Conservation (phyloP, 148 eudicot genomes). For the Vaccinium myrtillus region DNA sequence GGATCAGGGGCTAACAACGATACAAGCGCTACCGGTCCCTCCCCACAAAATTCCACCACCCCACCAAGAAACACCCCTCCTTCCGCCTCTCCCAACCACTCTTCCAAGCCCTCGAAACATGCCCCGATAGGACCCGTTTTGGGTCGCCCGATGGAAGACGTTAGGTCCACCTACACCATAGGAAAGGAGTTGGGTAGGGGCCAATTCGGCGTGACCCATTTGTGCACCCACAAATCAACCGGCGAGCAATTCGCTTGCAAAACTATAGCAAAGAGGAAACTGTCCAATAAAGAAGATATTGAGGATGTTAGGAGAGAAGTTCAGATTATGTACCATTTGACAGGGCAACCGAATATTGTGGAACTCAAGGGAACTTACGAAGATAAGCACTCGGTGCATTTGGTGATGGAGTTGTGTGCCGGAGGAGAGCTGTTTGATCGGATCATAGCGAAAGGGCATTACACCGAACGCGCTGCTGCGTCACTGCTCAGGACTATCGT, state of each 20-base stretch:
- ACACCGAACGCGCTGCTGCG: constrained; percentile 89
- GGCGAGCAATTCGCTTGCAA: constrained; percentile 75
- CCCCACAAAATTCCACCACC: constrained; percentile 22
- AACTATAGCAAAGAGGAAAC: constrained; percentile 82
- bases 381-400: constrained; percentile 83
- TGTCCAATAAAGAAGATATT: constrained; percentile 76
- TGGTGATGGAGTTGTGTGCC: constrained; percentile 93
- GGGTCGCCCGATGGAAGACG: constrained; percentile 72
- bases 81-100: constrained; percentile 25
- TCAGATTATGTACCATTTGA: constrained; percentile 80
- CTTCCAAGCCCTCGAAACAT: constrained; percentile 28
- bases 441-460: constrained; percentile 87
- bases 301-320: constrained; percentile 92
- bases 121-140: constrained; percentile 52
- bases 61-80: constrained; percentile 37
- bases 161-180: constrained; percentile 38
- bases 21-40: neutral
- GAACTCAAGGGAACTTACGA: constrained; percentile 83
- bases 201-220: constrained; percentile 70
- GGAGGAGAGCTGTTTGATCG: constrained; percentile 94
- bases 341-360: constrained; percentile 80
- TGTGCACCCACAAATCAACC: constrained; percentile 50
- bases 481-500: constrained; percentile 81
- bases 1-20: neutral
- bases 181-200: constrained; percentile 83